phyloP scores from a whole-genome alignment of 805 yeast genomes.

The Yarrowia bubula region DNA sequence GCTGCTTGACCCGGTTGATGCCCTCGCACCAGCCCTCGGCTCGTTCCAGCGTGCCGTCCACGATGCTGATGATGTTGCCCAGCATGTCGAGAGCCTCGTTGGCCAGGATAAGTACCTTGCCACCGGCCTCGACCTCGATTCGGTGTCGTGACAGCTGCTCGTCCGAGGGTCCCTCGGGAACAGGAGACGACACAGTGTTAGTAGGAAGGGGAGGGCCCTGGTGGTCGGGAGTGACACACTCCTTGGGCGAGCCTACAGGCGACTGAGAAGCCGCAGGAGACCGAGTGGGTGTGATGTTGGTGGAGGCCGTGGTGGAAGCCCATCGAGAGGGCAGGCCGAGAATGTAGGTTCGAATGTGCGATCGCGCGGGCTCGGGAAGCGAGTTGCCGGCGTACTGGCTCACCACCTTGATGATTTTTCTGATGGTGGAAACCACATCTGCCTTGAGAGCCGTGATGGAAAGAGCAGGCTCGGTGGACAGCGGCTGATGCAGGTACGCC shows the following conservation, averaged over 20 bases:
- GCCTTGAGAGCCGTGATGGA: slow-evolving; percentile 51
- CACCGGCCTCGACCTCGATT: slow-evolving; percentile 47
- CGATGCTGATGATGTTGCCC: slow-evolving; percentile 73
- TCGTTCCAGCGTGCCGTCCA: slow-evolving; percentile 76
- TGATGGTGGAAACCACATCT: slow-evolving; percentile 85
- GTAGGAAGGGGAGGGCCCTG: slow-evolving; percentile 27
- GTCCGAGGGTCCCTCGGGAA: slow-evolving; percentile 18
- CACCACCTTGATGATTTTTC: slow-evolving; percentile 79
- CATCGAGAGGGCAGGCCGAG: slow-evolving; percentile 72
- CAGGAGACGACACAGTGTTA: slow-evolving; percentile 9
- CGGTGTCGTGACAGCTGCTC: slow-evolving; percentile 27
- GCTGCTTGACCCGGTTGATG: slow-evolving; percentile 35
- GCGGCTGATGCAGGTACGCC: slow-evolving; percentile 29
- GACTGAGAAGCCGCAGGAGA: slow-evolving; percentile 13
- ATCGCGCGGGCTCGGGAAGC: slow-evolving; percentile 72
- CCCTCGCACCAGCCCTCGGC: slow-evolving; percentile 76
- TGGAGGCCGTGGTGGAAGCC: slow-evolving; percentile 43
- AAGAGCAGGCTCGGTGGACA: slow-evolving; percentile 31
- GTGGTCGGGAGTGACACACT: slow-evolving; percentile 16
- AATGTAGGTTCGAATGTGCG: slow-evolving; percentile 75
- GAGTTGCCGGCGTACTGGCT: slow-evolving; percentile 80
- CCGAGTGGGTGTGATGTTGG: slow-evolving; percentile 20
- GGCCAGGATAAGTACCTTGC: slow-evolving; percentile 75
- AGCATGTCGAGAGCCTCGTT: slow-evolving; percentile 89
- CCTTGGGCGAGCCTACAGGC: slow-evolving; percentile 9